These are phyloP conservation scores for Candida labiduridarum DNA, from an alignment of 1,139 yeast genomes.

Conservation along the genomic window DNA sequence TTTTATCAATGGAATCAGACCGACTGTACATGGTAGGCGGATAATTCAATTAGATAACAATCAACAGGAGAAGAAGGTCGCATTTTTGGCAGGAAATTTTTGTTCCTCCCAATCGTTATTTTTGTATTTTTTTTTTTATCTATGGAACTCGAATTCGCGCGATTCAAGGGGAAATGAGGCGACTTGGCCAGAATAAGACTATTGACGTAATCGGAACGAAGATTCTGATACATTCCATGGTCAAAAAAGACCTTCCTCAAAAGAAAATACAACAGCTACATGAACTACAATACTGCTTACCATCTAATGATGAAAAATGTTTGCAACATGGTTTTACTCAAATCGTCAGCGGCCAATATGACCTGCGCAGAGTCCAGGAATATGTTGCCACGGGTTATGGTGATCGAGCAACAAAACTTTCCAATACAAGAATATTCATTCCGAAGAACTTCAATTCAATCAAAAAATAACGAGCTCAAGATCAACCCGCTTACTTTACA, in stretches of 20 bases:
- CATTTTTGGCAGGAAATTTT: no score
- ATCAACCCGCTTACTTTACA: conserved; percentile 61
- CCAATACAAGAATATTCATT: conserved; percentile 4
- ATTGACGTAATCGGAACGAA: no score
- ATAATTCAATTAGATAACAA: not conserved
- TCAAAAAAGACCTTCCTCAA: not conserved
- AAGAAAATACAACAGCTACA: not conserved
- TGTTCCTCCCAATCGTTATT: no score
- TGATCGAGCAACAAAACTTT: conserved; percentile 58
- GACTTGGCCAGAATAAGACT: no score
- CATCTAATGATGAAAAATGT: conserved; percentile 39
- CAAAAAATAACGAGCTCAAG: conserved; percentile 61
- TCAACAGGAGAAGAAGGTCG: not conserved
- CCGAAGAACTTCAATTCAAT: conserved; percentile 8
- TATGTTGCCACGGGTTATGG: conserved; percentile 67
- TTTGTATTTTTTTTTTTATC: no score
- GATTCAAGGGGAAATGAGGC: no score
- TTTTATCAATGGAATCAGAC: conserved; percentile 6
- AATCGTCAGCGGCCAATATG: conserved; percentile 75
- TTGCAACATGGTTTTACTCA: conserved; percentile 92
- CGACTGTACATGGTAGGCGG: conserved; percentile 7
- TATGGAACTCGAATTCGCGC: no score
- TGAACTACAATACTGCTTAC: not conserved
- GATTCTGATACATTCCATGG: not conserved
- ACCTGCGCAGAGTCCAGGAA: conserved; percentile 92